A percentile compares a stretch with the other conserved stretches of the same genome.
These are phyloP conservation scores for Casuarina equisetifolia DNA, from an alignment of 306 rosid genomes.

Conservation along the genomic window DNA sequence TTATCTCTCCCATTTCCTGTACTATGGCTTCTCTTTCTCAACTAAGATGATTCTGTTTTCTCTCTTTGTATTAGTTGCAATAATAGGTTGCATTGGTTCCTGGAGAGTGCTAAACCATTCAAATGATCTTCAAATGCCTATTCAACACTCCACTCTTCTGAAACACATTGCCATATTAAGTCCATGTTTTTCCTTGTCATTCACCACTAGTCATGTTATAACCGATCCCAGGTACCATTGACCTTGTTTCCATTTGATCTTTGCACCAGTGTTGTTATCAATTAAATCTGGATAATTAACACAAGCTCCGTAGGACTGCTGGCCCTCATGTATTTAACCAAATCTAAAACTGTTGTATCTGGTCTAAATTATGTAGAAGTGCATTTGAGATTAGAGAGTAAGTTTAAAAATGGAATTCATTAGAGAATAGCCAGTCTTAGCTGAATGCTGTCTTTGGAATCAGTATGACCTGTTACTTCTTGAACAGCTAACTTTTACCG, in stretches of 20 bases:
- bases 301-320: neutral
- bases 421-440: neutral
- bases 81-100: neutral
- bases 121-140: neutral
- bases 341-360: neutral
- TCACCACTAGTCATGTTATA: neutral
- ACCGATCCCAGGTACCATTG: neutral
- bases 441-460: neutral
- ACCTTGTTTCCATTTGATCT: neutral
- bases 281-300: neutral
- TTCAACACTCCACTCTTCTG: neutral
- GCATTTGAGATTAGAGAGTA: neutral
- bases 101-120: neutral
- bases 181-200: neutral
- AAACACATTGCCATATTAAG: neutral
- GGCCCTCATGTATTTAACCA: neutral
- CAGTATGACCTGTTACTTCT: neutral
- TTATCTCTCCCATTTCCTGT: neutral
- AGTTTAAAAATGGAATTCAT: neutral
- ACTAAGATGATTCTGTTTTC: neutral
- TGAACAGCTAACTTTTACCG: neutral
- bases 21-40: neutral
- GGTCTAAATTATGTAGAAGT: neutral
- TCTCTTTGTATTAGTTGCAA: neutral
- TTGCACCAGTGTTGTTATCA: neutral